Evolutionary conservation across 108 stramenopile genomes (phyloP), one percentile per base, ranked within the genome.

Genomic region (Nitzschia inconspicua): DNA sequence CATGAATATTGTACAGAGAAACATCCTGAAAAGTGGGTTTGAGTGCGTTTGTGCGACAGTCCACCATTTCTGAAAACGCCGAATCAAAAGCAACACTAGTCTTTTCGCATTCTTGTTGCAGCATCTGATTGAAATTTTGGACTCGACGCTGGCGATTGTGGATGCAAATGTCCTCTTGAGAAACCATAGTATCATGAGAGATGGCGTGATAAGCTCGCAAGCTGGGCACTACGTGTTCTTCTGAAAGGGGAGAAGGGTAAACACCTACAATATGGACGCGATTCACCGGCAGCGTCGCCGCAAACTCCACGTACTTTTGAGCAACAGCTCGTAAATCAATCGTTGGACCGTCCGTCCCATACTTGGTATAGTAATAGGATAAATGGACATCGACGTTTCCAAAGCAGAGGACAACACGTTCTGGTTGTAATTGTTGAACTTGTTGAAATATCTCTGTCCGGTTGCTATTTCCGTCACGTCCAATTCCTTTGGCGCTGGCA

Each of bases 371-470:
- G n/a, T 63, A 63, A 19, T 46, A 63, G 7, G 48, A 50, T 26
- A 63, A 25, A 47, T 63, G 62, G 10, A 50, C 48, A 40, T 63
- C 62, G 36, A 63, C 62, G 10, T 30, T 44, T 1, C 62, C 62
- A 30, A 63, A 63, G 28, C 62, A 63, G 30, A 63, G 51, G 49
- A 63, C 62, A 22, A 49, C 7, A 3, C 62, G 37, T 40, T 63
- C 62, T 3, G 47, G 49, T 10, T 43, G 30, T 22, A 10, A 25
- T 7, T n/a, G 19, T 3, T 37, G 10, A 2, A 57, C 16, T 0
- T 2, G 18, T 9, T 39, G 13, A 3, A 8, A 11, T 0, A 57
- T 57, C 8, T 57, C 16, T 3, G 9, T 11, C 0, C 37, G 23
- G 37, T 57, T 57, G 20, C 40, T 6, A 24, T 57, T 57, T 57